Conservation (phyloP, 768 basidiomycete genomes). For the Cyclocybe cylindracea region DNA sequence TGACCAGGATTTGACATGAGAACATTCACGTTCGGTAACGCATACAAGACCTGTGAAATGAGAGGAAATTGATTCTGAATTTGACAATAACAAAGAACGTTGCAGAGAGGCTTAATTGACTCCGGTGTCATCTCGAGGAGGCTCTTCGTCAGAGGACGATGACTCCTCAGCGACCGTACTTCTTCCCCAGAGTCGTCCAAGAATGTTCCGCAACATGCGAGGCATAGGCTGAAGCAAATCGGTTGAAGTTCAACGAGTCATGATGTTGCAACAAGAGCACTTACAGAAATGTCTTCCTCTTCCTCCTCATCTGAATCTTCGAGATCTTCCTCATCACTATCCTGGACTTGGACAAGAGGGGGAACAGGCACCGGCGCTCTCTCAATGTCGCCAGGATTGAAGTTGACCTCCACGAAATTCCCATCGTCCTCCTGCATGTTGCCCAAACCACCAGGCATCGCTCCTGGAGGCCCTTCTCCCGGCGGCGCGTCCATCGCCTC, state of each 20-base stretch:
- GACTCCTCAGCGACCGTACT: conserved; percentile 28
- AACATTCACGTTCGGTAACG: background rate
- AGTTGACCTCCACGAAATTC: conserved; percentile 24
- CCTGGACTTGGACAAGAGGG: conserved; percentile 11
- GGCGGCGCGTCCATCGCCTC: conserved; percentile 37
- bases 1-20: background rate
- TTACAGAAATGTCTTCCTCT: conserved; percentile 52
- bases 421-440: conserved; percentile 18
- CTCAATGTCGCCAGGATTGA: conserved; percentile 7
- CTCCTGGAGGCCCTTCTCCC: conserved; percentile 31
- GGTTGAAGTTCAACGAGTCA: background rate
- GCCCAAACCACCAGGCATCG: conserved; percentile 50
- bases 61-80: background rate
- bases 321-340: conserved; percentile 17
- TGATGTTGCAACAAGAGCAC: conserved; percentile 15
- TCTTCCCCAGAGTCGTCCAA: conserved; percentile 61
- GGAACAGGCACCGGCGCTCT: background rate
- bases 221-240: conserved; percentile 51
- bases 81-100: background rate
- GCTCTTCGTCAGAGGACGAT: conserved; percentile 44
- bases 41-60: background rate
- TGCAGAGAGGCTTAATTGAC: conserved; percentile 28
- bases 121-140: conserved; percentile 26
- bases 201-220: conserved; percentile 56
- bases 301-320: conserved; percentile 42